Conservation (phyloP, 768 basidiomycete genomes). For the Mycena amicta region DNA sequence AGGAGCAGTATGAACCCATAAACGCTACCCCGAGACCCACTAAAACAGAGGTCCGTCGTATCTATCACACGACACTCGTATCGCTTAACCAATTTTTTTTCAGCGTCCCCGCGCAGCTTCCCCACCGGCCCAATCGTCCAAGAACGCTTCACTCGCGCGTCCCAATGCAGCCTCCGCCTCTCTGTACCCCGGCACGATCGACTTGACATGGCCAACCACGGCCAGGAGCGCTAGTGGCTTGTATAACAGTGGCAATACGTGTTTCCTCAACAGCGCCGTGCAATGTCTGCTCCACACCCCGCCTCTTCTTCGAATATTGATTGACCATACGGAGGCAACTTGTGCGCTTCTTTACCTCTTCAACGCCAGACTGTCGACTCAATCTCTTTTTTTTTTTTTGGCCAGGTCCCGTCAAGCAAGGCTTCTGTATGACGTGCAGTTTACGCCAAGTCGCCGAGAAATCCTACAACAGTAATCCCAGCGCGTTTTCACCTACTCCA, state of each 20-base stretch:
- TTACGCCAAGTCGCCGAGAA: conserved; percentile 60
- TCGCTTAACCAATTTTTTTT: not conserved
- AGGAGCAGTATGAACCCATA: conserved; percentile 82
- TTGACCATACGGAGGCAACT: conserved; percentile 51
- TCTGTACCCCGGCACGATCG: conserved; percentile 57
- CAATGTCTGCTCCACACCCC: conserved; percentile 94
- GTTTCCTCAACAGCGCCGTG: conserved; percentile 92
- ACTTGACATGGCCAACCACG: conserved; percentile 61
- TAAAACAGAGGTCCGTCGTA: conserved; percentile 48
- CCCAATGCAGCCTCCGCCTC: conserved; percentile 37
- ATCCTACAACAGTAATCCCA: conserved; percentile 48
- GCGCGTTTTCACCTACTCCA: conserved; percentile 61
- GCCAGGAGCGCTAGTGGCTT: conserved; percentile 62
- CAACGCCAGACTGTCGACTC: no score
- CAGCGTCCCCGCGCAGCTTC: conserved; percentile 12
- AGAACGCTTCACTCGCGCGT: conserved; percentile 3
- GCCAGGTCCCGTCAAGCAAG: conserved; percentile 44
- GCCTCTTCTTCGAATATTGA: conserved; percentile 70
- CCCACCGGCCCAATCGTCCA: conserved; percentile 23
- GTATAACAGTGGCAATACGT: conserved; percentile 89
- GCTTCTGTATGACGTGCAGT: conserved; percentile 82
- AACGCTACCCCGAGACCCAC: conserved; percentile 62
- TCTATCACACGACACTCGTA: conserved; percentile 2
- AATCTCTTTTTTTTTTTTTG: conserved; percentile 2
- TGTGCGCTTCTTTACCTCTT: no score